These are phyloP conservation scores for Vickermania ingenoplastis DNA, from an alignment of 208 protist genomes.

Conservation along the genomic window DNA sequence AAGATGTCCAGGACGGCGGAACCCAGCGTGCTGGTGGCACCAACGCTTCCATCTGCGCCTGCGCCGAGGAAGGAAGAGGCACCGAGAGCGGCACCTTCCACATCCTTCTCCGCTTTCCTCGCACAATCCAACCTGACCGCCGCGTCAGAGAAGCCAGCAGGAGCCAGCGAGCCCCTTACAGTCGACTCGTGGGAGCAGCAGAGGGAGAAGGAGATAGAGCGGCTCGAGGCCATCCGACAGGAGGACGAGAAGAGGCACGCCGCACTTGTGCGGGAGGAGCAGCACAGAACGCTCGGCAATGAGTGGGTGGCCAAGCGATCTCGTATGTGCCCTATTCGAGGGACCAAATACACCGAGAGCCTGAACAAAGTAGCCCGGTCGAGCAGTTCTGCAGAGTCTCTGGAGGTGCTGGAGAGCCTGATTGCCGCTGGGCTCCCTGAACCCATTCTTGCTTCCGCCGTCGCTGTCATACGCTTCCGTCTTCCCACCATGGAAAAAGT, in stretches of 20 bases:
- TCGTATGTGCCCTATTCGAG: not conserved
- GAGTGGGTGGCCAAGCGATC: constrained; percentile 42
- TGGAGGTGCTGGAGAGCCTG: not conserved
- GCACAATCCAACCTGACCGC: no score
- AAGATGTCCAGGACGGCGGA: not conserved
- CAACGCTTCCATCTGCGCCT: no score
- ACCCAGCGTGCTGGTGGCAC: constrained; percentile 5
- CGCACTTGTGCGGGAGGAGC: constrained; percentile 25
- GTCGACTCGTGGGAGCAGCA: constrained; percentile 81
- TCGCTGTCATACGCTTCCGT: not conserved
- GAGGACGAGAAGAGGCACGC: constrained; percentile 43
- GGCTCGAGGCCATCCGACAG: constrained; percentile 46
- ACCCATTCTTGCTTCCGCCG: constrained; percentile 3
- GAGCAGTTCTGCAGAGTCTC: not conserved
- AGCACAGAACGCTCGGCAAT: constrained; percentile 53
- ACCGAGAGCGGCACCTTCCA: no score
- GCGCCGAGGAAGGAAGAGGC: no score
- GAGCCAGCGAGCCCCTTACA: not conserved
- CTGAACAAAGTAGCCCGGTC: not conserved
- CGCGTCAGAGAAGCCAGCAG: not conserved
- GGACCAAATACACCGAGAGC: not conserved
- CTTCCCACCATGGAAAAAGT: not conserved
- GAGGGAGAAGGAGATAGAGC: constrained; percentile 66
- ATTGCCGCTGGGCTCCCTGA: not conserved
- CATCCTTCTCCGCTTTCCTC: no score